Percentiles rank a stretch among this genome's conserved stretches.
Conservation (phyloP, 1,284 basidiomycete genomes). For the Marasmius tenuissimus region DNA sequence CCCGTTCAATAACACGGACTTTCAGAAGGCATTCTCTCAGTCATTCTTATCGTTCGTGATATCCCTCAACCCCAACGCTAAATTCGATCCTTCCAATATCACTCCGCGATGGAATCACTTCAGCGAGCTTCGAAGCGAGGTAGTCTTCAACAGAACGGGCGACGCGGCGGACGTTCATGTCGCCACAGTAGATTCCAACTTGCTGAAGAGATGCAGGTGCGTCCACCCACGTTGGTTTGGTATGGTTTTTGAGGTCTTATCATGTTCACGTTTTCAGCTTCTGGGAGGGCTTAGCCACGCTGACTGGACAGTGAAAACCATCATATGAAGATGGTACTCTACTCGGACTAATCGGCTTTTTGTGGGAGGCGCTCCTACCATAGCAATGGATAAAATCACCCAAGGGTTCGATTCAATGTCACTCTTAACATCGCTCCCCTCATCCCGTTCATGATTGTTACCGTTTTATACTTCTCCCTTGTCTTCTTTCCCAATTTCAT, state of each 20-base stretch:
- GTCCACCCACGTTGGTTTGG: background rate
- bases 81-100: constrained; percentile 26
- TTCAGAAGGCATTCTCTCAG: constrained; percentile 38
- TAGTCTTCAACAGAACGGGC: constrained; percentile 34
- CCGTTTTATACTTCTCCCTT: background rate
- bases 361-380: no score
- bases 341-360: no score
- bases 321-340: background rate
- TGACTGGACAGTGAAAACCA: background rate
- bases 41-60: constrained; percentile 37
- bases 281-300: background rate
- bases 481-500: background rate
- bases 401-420: background rate
- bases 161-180: constrained; percentile 22
- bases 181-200: background rate
- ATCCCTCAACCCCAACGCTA: constrained; percentile 35
- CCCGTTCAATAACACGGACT: constrained; percentile 33
- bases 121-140: constrained; percentile 24
- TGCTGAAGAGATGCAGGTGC: background rate
- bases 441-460: background rate
- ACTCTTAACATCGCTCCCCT: background rate
- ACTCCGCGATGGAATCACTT: constrained; percentile 30
- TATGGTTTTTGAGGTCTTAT: background rate
- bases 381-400: no score
- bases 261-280: background rate